Evolutionary conservation across 345 rosid species (phyloP).

Genomic region (Citrus trifoliata): DNA sequence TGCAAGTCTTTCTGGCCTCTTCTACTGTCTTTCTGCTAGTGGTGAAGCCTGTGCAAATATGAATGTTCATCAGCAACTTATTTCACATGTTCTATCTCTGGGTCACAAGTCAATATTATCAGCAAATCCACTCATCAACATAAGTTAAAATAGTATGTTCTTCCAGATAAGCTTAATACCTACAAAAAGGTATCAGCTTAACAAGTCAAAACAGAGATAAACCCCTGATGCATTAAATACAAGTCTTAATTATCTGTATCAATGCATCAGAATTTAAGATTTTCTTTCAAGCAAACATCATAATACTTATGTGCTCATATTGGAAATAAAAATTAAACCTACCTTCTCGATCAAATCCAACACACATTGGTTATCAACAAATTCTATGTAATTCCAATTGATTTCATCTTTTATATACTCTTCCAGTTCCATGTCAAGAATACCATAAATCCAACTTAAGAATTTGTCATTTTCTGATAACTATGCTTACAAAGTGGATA

Average conservation of each 20-base stretch:
- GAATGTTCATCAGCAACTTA: slow-evolving; percentile 11
- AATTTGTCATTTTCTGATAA: no score
- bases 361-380: slow-evolving; percentile 75
- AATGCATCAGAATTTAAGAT: no score
- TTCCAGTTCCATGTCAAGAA: slow-evolving; percentile 73
- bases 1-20: slow-evolving; percentile 54
- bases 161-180: neutral
- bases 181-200: neutral
- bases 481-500: neutral
- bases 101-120: neutral
- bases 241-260: no score
- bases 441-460: neutral
- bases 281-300: no score
- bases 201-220: neutral
- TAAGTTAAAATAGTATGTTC: neutral
- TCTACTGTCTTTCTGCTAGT: slow-evolving; percentile 66
- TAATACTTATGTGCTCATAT: no score
- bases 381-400: slow-evolving; percentile 78
- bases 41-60: slow-evolving; percentile 49
- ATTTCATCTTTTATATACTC: slow-evolving; percentile 69
- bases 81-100: neutral
- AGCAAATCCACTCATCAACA: neutral
- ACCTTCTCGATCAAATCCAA: slow-evolving; percentile 78
- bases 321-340: neutral
- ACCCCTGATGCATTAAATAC: neutral